phyloP scores from a whole-genome alignment of 768 basidiomycete species.

The Lactarius sp. region DNA sequence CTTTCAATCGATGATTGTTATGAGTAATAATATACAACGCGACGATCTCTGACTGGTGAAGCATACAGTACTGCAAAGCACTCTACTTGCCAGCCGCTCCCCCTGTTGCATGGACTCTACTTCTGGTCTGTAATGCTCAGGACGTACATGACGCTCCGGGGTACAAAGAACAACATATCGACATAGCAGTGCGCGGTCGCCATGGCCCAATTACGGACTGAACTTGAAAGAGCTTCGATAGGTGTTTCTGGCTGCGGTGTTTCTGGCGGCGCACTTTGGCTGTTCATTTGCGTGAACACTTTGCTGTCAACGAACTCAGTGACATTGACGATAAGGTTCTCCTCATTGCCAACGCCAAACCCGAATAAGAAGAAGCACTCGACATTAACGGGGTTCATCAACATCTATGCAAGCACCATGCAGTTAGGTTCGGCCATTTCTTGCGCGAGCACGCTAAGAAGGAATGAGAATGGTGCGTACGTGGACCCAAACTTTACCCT shows the following conservation, averaged over 20 bases:
- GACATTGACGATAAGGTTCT: not conserved
- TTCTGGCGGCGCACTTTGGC: not conserved
- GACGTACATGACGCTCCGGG: not conserved
- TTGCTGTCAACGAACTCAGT: not conserved
- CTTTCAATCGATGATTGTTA: not conserved
- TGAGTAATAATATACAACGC: not conserved
- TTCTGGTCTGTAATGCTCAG: not conserved
- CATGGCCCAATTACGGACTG: not conserved
- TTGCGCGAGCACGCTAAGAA: not conserved
- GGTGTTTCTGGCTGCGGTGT: not conserved
- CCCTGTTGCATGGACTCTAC: not conserved
- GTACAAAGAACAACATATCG: not conserved
- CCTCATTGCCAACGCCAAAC: not conserved
- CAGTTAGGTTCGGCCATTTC: not conserved
- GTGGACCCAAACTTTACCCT: not conserved
- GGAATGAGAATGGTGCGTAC: not conserved
- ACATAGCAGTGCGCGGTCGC: not conserved
- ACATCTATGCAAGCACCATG: not conserved
- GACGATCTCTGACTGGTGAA: not conserved
- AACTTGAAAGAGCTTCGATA: not conserved
- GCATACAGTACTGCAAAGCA: not conserved
- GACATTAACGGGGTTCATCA: not conserved
- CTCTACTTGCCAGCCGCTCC: not conserved
- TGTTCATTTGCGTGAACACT: not conserved
- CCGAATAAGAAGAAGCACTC: not conserved